A percentile compares a stretch with the other conserved stretches of the same genome.
These are phyloP conservation scores for Sphenostylis stenocarpa DNA, from an alignment of 306 rosid genomes.

Conservation along the genomic window DNA sequence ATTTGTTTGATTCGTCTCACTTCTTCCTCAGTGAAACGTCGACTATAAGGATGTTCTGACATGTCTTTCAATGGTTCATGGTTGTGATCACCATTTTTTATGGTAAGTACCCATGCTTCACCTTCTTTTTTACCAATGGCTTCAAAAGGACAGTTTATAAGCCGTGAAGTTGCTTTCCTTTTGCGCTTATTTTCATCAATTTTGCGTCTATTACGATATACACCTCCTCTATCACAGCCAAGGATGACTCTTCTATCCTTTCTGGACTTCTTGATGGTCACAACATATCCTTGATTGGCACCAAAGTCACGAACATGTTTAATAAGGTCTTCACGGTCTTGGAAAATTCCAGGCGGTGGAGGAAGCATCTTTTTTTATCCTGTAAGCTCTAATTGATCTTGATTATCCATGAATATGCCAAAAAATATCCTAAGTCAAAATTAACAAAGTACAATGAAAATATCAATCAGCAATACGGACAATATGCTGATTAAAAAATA, in stretches of 20 bases:
- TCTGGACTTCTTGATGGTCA: conserved; percentile 81
- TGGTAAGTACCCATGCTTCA: conserved; percentile 64
- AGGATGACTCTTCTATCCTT: conserved; percentile 82
- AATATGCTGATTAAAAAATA: background rate
- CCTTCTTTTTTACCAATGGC: conserved; percentile 71
- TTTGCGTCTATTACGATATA: conserved; percentile 78
- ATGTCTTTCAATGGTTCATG: conserved; percentile 76
- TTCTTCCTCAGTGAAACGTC: conserved; percentile 76
- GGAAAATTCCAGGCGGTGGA: conserved; percentile 59
- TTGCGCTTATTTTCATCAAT: conserved; percentile 71
- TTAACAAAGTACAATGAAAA: background rate
- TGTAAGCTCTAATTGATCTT: conserved; percentile 38
- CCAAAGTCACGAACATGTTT: conserved; percentile 72
- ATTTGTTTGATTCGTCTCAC: conserved; percentile 61
- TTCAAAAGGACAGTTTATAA: conserved; percentile 82
- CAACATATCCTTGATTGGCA: conserved; percentile 76
- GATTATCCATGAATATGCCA: conserved; percentile 42
- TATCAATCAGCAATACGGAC: background rate
- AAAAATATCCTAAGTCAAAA: conserved; percentile 32
- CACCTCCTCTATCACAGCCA: conserved; percentile 84
- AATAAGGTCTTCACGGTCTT: conserved; percentile 74
- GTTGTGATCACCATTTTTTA: conserved; percentile 72
- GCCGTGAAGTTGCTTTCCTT: conserved; percentile 74
- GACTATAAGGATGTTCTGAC: conserved; percentile 80
- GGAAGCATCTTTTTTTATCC: conserved; percentile 50